Conservation (phyloP, 2,329 filamentous ascomycete species). For the Penicillium sp. region DNA sequence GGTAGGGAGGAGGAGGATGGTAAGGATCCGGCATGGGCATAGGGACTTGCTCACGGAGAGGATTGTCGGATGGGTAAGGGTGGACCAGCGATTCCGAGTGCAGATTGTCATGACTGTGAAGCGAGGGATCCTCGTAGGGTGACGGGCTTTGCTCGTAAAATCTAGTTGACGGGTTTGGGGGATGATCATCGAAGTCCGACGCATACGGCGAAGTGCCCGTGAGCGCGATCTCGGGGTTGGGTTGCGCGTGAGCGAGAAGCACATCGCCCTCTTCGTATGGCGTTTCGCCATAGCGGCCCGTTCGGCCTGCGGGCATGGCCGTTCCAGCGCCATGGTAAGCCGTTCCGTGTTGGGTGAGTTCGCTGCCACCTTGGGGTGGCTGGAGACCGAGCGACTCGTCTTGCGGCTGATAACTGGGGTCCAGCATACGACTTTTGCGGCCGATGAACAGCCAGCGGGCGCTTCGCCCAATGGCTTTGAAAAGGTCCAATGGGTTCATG, state of each 20-base stretch:
- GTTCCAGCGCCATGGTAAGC: slow-evolving; percentile 28
- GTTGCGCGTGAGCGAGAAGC: slow-evolving; percentile 40
- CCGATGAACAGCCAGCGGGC: slow-evolving; percentile 80
- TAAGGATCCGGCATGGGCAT: slow-evolving; percentile 34
- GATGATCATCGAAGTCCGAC: slow-evolving; percentile 18
- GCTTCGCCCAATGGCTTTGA: slow-evolving; percentile 74
- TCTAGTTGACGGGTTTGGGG: slow-evolving; percentile 14
- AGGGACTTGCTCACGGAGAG: slow-evolving; percentile 29
- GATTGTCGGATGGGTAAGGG: slow-evolving; percentile 21
- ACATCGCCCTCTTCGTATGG: slow-evolving; percentile 38
- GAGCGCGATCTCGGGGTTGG: slow-evolving; percentile 31
- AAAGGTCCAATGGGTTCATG: slow-evolving; percentile 76
- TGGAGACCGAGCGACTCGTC: slow-evolving; percentile 31
- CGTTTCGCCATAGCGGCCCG: slow-evolving; percentile 22
- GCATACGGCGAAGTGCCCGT: slow-evolving; percentile 19
- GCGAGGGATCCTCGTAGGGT: slow-evolving; percentile 14
- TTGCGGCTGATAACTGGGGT: slow-evolving; percentile 39
- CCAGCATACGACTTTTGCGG: slow-evolving; percentile 49
- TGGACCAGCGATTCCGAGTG: slow-evolving; percentile 4
- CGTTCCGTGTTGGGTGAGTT: slow-evolving; percentile 18
- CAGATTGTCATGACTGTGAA: slow-evolving; percentile 9
- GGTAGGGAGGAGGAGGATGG: slow-evolving; percentile 26
- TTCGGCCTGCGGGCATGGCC: slow-evolving; percentile 20
- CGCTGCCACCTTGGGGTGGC: slow-evolving; percentile 12
- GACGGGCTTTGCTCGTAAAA: slow-evolving; percentile 14